A percentile compares a stretch with the other conserved stretches of the same genome.
These are phyloP conservation scores for Coriolopsis trogii DNA, from an alignment of 1,284 basidiomycete genomes.

Conservation along the genomic window DNA sequence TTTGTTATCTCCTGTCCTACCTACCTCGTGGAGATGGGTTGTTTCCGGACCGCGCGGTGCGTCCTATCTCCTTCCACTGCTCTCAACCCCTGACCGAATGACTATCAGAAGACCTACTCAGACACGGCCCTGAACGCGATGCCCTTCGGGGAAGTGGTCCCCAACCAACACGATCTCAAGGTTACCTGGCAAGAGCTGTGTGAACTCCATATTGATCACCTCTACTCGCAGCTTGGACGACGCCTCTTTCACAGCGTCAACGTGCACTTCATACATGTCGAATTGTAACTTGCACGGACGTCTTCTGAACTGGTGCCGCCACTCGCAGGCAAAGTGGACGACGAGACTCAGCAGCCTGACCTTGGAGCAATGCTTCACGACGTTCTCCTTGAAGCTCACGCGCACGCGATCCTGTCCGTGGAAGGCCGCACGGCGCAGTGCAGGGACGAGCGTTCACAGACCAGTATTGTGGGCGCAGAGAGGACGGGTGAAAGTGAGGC, in stretches of 20 bases:
- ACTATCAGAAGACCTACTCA: no score
- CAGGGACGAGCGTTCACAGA: no score
- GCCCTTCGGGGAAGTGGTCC: constrained; percentile 1
- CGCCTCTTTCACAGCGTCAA: not conserved
- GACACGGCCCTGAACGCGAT: no score
- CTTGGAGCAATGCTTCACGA: not conserved
- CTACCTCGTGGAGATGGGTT: no score
- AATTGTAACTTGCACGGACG: not conserved
- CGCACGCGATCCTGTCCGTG: not conserved
- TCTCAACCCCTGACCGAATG: no score
- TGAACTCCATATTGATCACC: not conserved
- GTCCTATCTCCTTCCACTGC: no score
- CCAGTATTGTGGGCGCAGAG: no score
- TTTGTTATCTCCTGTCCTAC: no score
- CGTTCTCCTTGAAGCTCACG: not conserved
- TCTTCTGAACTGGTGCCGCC: not conserved
- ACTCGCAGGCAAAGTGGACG: not conserved
- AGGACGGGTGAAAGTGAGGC: no score
- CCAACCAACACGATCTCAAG: not conserved
- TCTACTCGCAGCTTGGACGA: not conserved
- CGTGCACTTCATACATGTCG: not conserved
- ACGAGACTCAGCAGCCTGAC: not conserved
- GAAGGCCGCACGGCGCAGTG: no score
- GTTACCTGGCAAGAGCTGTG: not conserved
- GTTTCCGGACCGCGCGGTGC: no score